These are phyloP conservation scores for Penicillium herquei DNA, from an alignment of 495 filamentous ascomycete genomes.

Conservation along the genomic window DNA sequence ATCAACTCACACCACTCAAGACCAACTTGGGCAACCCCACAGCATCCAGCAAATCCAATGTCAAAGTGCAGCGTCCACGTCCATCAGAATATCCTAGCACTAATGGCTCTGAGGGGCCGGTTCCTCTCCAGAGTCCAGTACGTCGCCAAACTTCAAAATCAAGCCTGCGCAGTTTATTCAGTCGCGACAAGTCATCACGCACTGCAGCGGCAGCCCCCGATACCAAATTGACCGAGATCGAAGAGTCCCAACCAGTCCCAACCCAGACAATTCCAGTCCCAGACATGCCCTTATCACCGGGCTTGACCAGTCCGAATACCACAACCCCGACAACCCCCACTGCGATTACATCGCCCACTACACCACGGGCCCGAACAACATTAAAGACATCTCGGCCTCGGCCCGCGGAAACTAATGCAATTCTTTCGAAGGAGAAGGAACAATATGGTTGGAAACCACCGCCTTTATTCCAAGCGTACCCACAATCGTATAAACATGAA, in stretches of 20 bases:
- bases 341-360: slow-evolving; percentile 27
- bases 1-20: slow-evolving; percentile 35
- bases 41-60: slow-evolving; percentile 5
- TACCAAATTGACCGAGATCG: slow-evolving; percentile 34
- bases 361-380: slow-evolving; percentile 20
- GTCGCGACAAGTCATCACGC: slow-evolving; percentile 35
- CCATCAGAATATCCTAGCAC: slow-evolving; percentile 36
- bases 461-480: slow-evolving; percentile 87
- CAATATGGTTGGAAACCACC: slow-evolving; percentile 67
- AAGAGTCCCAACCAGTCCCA: slow-evolving; percentile 24
- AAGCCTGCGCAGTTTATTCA: slow-evolving; percentile 40
- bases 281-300: slow-evolving; percentile 28
- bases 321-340: slow-evolving; percentile 22
- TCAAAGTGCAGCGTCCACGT: slow-evolving; percentile 33
- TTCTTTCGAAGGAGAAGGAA: slow-evolving; percentile 25
- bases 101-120: slow-evolving; percentile 27
- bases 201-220: slow-evolving; percentile 17
- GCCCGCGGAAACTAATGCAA: slow-evolving; percentile 17
- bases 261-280: slow-evolving; percentile 8
- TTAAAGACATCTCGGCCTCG: slow-evolving; percentile 23
- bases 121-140: slow-evolving; percentile 30
- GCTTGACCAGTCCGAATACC: slow-evolving; percentile 27
- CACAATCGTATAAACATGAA: slow-evolving; percentile 69
- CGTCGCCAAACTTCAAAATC: slow-evolving; percentile 43
- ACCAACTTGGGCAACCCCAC: slow-evolving; percentile 43